Percentiles rank a stretch among this genome's conserved stretches.
These are phyloP conservation scores for Pseudocercospora ulei DNA, from an alignment of 2,329 filamentous ascomycete genomes.

Conservation along the genomic window DNA sequence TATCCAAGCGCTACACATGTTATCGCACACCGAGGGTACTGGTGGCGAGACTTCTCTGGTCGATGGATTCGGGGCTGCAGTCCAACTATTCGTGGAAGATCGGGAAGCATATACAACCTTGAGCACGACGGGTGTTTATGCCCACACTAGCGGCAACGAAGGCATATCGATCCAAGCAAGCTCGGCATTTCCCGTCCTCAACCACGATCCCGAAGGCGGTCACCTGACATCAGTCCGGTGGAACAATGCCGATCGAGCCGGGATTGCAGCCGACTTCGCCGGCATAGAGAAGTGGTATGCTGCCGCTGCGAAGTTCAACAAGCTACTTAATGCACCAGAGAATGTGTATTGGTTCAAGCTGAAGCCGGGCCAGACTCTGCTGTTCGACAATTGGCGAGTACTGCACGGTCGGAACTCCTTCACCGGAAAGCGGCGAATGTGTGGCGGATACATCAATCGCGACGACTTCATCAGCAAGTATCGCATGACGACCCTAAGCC, in stretches of 20 bases:
- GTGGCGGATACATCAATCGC: constrained; percentile 75
- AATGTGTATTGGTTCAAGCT: constrained; percentile 75
- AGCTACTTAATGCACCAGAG: constrained; percentile 54
- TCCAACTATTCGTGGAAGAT: constrained; percentile 48
- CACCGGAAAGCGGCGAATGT: constrained; percentile 74
- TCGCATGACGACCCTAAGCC: constrained; percentile 56
- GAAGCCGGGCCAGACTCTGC: constrained; percentile 63
- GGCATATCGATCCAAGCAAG: constrained; percentile 71
- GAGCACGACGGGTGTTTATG: constrained; percentile 51
- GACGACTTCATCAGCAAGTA: constrained; percentile 74
- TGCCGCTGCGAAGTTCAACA: constrained; percentile 63
- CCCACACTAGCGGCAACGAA: constrained; percentile 78
- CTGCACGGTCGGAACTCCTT: constrained; percentile 79
- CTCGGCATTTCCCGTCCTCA: constrained; percentile 60
- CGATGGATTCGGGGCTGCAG: constrained; percentile 71
- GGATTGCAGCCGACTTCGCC: constrained; percentile 49
- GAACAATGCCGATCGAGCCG: constrained; percentile 84
- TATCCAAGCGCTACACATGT: constrained; percentile 82
- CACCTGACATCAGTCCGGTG: constrained; percentile 62
- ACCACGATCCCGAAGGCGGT: constrained; percentile 42
- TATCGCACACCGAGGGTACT: constrained; percentile 60
- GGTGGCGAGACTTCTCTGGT: constrained; percentile 76
- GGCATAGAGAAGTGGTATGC: constrained; percentile 57
- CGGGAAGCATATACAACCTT: constrained; percentile 51
- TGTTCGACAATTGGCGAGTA: constrained; percentile 95